Evolutionary conservation across 2,329 filamentous ascomycete genomes (phyloP), one percentile per base, ranked within the genome.

Genomic region (Teratosphaeria viscida): DNA sequence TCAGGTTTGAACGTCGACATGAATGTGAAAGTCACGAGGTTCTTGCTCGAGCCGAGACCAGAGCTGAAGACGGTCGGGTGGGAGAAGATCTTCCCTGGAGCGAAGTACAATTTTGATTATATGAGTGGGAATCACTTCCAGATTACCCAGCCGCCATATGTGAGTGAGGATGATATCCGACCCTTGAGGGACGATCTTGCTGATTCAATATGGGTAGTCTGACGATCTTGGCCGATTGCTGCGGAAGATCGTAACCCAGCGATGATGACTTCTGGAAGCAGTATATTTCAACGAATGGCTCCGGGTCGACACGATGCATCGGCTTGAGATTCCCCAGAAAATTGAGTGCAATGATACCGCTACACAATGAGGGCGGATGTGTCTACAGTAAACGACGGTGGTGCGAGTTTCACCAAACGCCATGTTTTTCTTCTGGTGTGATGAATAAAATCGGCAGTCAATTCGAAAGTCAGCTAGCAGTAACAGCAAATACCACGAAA

Each of bases 51-150:
- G 63, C 68, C 68, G 8, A 58, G 69, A 56, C 61, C 58, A 11
- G 57, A 70, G 26, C 47, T 71, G 61, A 64, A 65, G 57, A 66
- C 66, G 11, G 69, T 66, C 23, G 65, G 65, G 1, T 71, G 69
- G 69, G 69, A 71, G 60, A 63, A 60, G 59, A 56, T 71, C 23
- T 52, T 71, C 34, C 67, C 67, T 0, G 68, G 69, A 3, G 67
- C 69, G 37, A 53, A 62, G 56, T 67, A 66, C 55, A 61, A 57
- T 2, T 66, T 65, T 52, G 60, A 68, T 35, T 70, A 70, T 32
- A 70, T 71, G 67, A 71, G 67, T 29, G 69, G 69, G 0, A 69
- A 71, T 34, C 69, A 71, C 56, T 71, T 71, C 55, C 66, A 70
- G 57, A 68, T 70, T 49, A 70, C 67, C 7, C 68, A 70, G 58